Conservation (phyloP, 768 basidiomycete species). For the Gloeopeniophorella convolvens region DNA sequence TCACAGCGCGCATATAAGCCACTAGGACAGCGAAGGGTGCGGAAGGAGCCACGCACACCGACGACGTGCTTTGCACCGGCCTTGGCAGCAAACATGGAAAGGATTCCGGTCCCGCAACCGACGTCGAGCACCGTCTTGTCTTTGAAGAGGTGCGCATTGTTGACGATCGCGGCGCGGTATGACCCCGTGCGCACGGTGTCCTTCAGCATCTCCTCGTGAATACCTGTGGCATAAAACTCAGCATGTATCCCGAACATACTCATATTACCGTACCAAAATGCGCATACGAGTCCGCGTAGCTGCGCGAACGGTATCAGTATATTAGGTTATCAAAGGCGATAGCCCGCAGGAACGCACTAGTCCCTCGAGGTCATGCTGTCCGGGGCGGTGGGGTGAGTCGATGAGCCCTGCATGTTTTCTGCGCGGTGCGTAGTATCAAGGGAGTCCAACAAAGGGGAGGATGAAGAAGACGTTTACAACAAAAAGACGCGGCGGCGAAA, state of each 20-base stretch:
- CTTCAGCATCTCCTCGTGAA: conserved; percentile 99
- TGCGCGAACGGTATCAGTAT: no score
- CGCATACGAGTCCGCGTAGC: conserved; percentile 94
- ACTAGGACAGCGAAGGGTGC: not conserved
- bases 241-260: not conserved
- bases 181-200: conserved; percentile 92
- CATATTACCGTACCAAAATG: conserved; percentile 65
- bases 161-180: conserved; percentile 90
- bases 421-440: not conserved
- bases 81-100: conserved; percentile 97
- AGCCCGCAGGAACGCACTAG: conserved; percentile 50
- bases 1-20: not conserved
- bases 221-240: conserved; percentile 45
- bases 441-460: no score
- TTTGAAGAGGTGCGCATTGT: conserved; percentile 93
- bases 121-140: conserved; percentile 97
- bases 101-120: conserved; percentile 96
- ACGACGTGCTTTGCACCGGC: conserved; percentile 93
- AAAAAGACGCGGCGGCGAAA: not conserved
- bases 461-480: not conserved
- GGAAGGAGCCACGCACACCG: conserved; percentile 50
- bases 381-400: conserved; percentile 1
- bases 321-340: conserved; percentile 2
- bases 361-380: conserved; percentile 73
- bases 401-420: conserved; percentile 9